Conservation (phyloP, 176 grass and related monocot genomes). For the Lolium multiflorum region DNA sequence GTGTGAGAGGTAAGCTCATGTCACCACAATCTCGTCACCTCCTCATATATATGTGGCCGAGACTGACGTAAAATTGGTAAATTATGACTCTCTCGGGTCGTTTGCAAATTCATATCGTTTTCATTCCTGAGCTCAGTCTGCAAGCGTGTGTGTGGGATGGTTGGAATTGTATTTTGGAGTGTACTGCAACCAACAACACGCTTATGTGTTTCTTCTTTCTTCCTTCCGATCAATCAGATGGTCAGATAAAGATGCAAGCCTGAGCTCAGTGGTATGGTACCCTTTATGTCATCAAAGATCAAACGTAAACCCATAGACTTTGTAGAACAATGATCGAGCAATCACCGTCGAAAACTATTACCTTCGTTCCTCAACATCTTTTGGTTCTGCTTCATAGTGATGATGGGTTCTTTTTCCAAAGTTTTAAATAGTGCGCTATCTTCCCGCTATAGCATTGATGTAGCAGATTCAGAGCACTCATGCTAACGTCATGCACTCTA, state of each 20-base stretch:
- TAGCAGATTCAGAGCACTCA: too few species aligned
- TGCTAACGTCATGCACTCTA: too few species aligned
- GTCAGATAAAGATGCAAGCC: not conserved
- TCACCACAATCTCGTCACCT: conserved; percentile 2
- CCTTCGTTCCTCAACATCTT: too few species aligned
- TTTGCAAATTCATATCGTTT: not conserved
- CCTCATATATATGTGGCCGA: not conserved
- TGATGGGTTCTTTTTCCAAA: too few species aligned
- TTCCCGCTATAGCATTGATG: too few species aligned
- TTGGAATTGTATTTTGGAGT: conserved; percentile 15
- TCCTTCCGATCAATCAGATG: not conserved
- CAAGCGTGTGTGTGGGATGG: not conserved
- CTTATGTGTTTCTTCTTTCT: not conserved
- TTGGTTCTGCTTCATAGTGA: too few species aligned
- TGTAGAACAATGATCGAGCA: not conserved
- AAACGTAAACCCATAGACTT: not conserved
- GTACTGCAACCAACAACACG: not conserved
- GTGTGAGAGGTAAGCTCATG: conserved; percentile 18
- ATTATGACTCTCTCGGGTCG: not conserved
- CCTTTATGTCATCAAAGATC: not conserved
- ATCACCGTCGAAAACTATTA: too few species aligned
- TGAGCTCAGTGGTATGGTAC: not conserved
- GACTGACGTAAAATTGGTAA: not conserved
- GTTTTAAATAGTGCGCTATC: too few species aligned
- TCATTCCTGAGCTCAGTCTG: not conserved